These are phyloP conservation scores for Fusarium nisikadoi DNA, from an alignment of 2,329 filamentous ascomycete species.

Conservation along the genomic window DNA sequence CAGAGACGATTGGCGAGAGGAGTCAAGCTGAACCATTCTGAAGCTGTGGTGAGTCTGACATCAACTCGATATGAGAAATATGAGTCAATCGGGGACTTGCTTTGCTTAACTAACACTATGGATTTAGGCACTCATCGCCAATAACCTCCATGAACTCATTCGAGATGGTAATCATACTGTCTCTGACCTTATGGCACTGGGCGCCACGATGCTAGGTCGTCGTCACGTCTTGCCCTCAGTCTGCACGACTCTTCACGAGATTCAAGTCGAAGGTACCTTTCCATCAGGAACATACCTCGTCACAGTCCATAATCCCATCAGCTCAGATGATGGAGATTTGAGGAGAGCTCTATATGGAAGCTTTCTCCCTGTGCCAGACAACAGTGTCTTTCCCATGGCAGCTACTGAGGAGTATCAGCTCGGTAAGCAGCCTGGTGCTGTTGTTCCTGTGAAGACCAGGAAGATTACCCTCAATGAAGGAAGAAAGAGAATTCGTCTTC, in stretches of 20 bases:
- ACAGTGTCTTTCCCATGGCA: constrained; percentile 73
- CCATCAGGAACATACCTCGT: constrained; percentile 91
- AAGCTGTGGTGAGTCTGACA: constrained; percentile 74
- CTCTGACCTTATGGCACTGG: constrained; percentile 91
- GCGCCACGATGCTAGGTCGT: constrained; percentile 90
- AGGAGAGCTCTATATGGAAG: constrained; percentile 90
- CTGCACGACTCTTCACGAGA: constrained; percentile 78
- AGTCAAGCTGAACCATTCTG: constrained; percentile 87
- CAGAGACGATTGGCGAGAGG: constrained; percentile 89
- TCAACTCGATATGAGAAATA: background rate
- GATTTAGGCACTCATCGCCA: constrained; percentile 79
- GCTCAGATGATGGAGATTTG: constrained; percentile 85
- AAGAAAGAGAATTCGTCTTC: constrained; percentile 76
- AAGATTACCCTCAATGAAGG: constrained; percentile 78
- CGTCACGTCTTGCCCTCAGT: constrained; percentile 91
- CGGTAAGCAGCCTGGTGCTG: constrained; percentile 79
- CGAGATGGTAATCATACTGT: constrained; percentile 95
- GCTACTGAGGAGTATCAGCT: constrained; percentile 73
- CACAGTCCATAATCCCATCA: constrained; percentile 91
- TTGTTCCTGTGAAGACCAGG: constrained; percentile 75
- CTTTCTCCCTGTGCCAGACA: constrained; percentile 82
- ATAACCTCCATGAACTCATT: constrained; percentile 93
- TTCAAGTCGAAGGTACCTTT: constrained; percentile 96
- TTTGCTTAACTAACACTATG: constrained; percentile 11
- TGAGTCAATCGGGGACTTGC: background rate